Evolutionary conservation across 1,284 basidiomycete species (phyloP).

Genomic region (Tetrapyrgos nigripes): DNA sequence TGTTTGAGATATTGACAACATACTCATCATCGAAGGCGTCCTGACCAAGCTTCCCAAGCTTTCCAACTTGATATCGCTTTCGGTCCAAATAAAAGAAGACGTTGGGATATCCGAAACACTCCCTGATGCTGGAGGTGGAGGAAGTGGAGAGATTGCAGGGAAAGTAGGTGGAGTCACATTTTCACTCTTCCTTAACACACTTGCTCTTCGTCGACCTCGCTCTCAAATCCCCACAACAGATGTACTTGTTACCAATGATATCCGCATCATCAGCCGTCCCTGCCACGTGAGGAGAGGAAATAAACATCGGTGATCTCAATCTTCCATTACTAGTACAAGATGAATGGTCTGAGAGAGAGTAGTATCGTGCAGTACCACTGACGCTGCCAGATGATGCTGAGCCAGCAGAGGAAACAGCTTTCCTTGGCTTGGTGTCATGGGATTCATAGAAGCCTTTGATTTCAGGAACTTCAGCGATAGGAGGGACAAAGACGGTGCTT

Average conservation of each 20-base stretch:
- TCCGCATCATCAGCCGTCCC: conserved; percentile 74
- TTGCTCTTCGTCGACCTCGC: conserved; percentile 56
- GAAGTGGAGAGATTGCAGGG: conserved; percentile 43
- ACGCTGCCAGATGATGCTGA: no score
- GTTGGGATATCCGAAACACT: conserved; percentile 34
- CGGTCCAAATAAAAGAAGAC: conserved; percentile 32
- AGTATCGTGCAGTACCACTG: no score
- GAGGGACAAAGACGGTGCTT: conserved; percentile 76
- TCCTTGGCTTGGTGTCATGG: conserved; percentile 12
- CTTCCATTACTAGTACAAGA: not conserved
- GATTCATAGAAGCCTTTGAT: conserved; percentile 41
- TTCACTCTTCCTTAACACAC: conserved; percentile 66
- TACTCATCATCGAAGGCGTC: conserved; percentile 38
- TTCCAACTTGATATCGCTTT: conserved; percentile 1
- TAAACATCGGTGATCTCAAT: conserved; percentile 56
- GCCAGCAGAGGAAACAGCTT: no score
- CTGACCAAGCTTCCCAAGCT: conserved; percentile 28
- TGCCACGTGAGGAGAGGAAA: conserved; percentile 61
- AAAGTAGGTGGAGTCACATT: conserved; percentile 59
- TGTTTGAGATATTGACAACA: conserved; percentile 36
- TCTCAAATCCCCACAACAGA: conserved; percentile 72
- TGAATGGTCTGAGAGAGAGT: conserved; percentile 30
- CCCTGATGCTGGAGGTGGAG: conserved; percentile 44
- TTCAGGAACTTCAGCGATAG: conserved; percentile 68
- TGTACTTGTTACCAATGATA: conserved; percentile 64